phyloP scores from a whole-genome alignment of 352 stramenopile genomes.

The Phytophthora pseudosyringae region DNA sequence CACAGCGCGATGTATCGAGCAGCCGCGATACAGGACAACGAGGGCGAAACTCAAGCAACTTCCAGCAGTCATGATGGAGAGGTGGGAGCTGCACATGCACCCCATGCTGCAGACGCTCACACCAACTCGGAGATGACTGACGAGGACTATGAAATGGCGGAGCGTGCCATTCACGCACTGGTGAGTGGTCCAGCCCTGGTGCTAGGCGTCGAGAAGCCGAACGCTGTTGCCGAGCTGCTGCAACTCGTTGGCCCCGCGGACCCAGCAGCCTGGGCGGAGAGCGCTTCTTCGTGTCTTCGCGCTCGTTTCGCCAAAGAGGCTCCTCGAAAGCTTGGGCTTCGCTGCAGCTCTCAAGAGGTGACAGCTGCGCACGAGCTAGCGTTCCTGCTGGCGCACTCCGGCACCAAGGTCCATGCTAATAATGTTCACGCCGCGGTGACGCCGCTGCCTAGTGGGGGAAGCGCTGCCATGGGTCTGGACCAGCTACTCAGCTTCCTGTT shows the following conservation, averaged over 20 bases:
- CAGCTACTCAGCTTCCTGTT: constrained; percentile 83
- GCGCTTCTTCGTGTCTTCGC: constrained; percentile 32
- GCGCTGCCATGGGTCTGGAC: constrained; percentile 46
- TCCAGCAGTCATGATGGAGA: constrained; percentile 1
- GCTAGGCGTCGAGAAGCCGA: constrained; percentile 50
- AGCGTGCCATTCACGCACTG: constrained; percentile 38
- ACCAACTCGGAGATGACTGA: not conserved
- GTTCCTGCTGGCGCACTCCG: constrained; percentile 47
- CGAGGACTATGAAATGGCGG: constrained; percentile 23
- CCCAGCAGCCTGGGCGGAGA: constrained; percentile 36
- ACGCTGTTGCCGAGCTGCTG: constrained; percentile 56
- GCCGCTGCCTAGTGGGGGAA: constrained; percentile 4
- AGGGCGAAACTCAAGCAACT: constrained; percentile 2
- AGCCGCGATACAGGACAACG: constrained; percentile 10
- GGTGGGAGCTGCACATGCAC: not conserved
- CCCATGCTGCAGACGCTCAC: not conserved
- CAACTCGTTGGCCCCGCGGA: constrained; percentile 56
- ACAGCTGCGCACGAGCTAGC: constrained; percentile 46
- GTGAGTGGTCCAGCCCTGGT: constrained; percentile 50
- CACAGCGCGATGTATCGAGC: constrained; percentile 32
- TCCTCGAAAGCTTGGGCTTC: constrained; percentile 45
- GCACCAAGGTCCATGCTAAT: constrained; percentile 18
- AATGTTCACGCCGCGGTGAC: not conserved
- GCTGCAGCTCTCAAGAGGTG: constrained; percentile 43
- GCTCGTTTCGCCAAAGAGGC: constrained; percentile 48